A percentile compares a stretch with the other conserved stretches of the same genome.
Evolutionary conservation across 2,329 filamentous ascomycete species (phyloP).

Genomic region (Pseudocercospora fuligena): DNA sequence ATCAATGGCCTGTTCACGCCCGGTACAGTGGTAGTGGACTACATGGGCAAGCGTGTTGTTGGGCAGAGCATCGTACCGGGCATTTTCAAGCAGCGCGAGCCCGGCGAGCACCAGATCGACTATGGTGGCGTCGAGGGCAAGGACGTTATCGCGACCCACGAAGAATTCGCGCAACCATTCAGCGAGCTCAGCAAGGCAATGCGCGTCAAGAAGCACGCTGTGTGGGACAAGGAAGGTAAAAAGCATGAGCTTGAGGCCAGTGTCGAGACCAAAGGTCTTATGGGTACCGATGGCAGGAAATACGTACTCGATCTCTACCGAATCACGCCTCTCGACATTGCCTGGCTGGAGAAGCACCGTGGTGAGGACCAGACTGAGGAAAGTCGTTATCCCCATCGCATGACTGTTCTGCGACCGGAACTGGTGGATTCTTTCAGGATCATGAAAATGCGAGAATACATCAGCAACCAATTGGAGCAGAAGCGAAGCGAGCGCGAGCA

Average conservation of each 20-base stretch:
- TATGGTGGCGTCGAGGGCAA: slow-evolving; percentile 98
- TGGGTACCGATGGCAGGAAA: slow-evolving; percentile 94
- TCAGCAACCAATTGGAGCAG: slow-evolving; percentile 75
- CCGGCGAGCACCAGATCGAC: slow-evolving; percentile 97
- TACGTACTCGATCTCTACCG: slow-evolving; percentile 98
- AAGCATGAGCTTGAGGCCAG: slow-evolving; percentile 91
- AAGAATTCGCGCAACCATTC: slow-evolving; percentile 82
- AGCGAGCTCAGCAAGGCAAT: slow-evolving; percentile 88
- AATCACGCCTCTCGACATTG: slow-evolving; percentile 86
- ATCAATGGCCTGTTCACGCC: slow-evolving; percentile 93
- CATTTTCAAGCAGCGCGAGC: slow-evolving; percentile 98
- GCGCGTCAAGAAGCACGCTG: slow-evolving; percentile 89
- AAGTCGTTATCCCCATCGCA: slow-evolving; percentile 83
- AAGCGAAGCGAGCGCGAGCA: slow-evolving; percentile 50
- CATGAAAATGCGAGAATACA: slow-evolving; percentile 85
- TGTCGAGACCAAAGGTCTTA: slow-evolving; percentile 96
- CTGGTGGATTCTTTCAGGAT: slow-evolving; percentile 86
- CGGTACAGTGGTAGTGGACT: slow-evolving; percentile 94
- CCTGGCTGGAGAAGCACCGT: slow-evolving; percentile 82
- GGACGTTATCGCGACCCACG: slow-evolving; percentile 88
- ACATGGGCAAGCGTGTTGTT: slow-evolving; percentile 94
- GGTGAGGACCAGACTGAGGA: slow-evolving; percentile 55
- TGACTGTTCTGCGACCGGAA: slow-evolving; percentile 91
- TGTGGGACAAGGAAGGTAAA: slow-evolving; percentile 96
- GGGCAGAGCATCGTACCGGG: slow-evolving; percentile 97